Evolutionary conservation across 192 early-diverging fungal genomes (phyloP).

Genomic region (Backusella australiensis): DNA sequence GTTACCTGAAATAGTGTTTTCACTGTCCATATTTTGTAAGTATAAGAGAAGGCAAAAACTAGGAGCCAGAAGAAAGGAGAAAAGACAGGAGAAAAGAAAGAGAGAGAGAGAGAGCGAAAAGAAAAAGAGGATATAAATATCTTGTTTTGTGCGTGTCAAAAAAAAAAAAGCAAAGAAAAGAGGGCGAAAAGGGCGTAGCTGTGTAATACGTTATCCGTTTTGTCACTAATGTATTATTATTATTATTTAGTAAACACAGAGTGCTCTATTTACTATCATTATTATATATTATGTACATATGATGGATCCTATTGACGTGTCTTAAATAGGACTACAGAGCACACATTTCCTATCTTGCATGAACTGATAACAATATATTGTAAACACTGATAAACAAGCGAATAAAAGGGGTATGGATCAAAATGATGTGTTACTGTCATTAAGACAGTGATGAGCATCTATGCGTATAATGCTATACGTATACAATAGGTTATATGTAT

Average conservation of each 20-base stretch:
- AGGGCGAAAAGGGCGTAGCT: not conserved
- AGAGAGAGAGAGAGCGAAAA: not conserved
- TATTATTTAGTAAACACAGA: not conserved
- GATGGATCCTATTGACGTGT: not conserved
- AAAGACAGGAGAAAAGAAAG: not conserved
- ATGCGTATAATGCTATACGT: no score
- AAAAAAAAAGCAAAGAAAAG: not conserved
- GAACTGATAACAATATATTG: not conserved
- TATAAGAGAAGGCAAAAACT: not conserved
- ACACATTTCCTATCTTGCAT: not conserved
- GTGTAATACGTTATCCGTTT: no score
- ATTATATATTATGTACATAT: no score
- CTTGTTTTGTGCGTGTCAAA: not conserved
- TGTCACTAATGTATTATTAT: no score
- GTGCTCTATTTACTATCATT: not conserved
- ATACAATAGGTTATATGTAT: not conserved
- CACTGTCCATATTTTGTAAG: not conserved
- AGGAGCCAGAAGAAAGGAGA: not conserved
- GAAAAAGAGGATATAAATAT: not conserved
- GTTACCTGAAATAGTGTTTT: not conserved
- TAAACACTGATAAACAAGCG: not conserved
- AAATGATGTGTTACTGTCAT: no score
- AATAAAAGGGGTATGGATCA: not conserved
- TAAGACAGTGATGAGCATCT: no score
- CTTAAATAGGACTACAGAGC: not conserved